Evolutionary conservation across 225 moss, liverwort and hornwort species (phyloP), one percentile per base, ranked within the genome.

Genomic region (Pseudisothecium myosuroides): DNA sequence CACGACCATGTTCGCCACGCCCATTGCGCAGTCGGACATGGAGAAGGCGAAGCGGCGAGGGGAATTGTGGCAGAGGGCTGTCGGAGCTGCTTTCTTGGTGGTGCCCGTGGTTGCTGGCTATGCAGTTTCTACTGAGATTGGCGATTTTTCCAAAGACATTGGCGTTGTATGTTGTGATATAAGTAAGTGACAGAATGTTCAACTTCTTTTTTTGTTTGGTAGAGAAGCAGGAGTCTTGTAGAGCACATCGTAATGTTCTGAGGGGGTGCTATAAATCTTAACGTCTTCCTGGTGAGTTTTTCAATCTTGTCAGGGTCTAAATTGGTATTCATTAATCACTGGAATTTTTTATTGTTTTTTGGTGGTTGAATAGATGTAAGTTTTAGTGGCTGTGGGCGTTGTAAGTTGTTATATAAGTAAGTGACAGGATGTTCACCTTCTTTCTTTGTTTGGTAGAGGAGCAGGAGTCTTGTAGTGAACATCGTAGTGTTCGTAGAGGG

Each of bases 61-160:
- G 43, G n/a, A 71, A n/a, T 76, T 88, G 3, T 93, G 93, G 92
- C 79, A n/a, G 18, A 76, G 59, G n/a, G 92, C 93, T 12, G 90
- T 92, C 4, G 92, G 93, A 18, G 87, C 90, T 16, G 56, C 84
- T 8, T 92, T 92, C 79, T 47, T 82, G 3, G 85, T 90, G 32
- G 58, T 92, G 60, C 66, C 90, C 37, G 90, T 90, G 8, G 89
- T 87, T 14, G 92, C 89, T 15, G 92, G 92, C 5, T 90, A 59
- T 24, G 89, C 39, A 23, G 73, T 88, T 7, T 39, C 78, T 8
- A 74, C 67, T 3, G 87, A 89, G 28, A 66, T 89, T 15, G 78
- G 55, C 29, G 67, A 52, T 6, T 39, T 90, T 41, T 85, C 90
- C 12, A 29, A 74, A 11, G 60, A 62, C 65, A 32, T 72, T 20